These are phyloP conservation scores for Ramalina peruviana DNA, from an alignment of 495 filamentous ascomycete species.

Conservation along the genomic window DNA sequence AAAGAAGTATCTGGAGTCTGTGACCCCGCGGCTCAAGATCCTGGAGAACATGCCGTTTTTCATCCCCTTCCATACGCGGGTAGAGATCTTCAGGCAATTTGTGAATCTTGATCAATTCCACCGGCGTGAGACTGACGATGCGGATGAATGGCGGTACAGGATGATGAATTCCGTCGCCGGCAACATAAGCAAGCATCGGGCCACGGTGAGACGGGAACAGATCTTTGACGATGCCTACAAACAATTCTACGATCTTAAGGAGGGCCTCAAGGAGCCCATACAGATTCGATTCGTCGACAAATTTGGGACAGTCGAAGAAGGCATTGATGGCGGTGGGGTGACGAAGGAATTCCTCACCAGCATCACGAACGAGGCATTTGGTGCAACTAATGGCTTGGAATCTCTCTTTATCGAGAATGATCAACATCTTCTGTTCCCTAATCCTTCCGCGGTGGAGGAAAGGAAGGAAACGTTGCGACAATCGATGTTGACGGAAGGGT, in stretches of 20 bases:
- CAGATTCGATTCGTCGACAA: constrained; percentile 94
- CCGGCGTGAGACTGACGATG: constrained; percentile 63
- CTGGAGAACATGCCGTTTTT: constrained; percentile 94
- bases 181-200: constrained; percentile 59
- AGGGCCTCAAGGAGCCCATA: constrained; percentile 87
- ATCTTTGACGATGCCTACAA: constrained; percentile 78
- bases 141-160: constrained; percentile 56
- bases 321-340: constrained; percentile 93
- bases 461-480: constrained; percentile 42
- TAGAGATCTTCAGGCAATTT: constrained; percentile 90
- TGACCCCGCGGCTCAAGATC: constrained; percentile 78
- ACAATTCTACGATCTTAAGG: constrained; percentile 69
- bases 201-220: constrained; percentile 63
- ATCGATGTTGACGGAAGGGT: constrained; percentile 37
- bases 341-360: constrained; percentile 96
- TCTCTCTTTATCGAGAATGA: constrained; percentile 73
- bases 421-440: constrained; percentile 81
- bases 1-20: constrained; percentile 53
- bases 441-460: constrained; percentile 67
- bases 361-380: constrained; percentile 78
- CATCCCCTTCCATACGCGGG: constrained; percentile 82
- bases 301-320: constrained; percentile 75
- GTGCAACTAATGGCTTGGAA: constrained; percentile 31
- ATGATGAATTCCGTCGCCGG: constrained; percentile 36
- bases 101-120: constrained; percentile 67